These are phyloP conservation scores for Phytophthora rubi DNA, from an alignment of 352 stramenopile species.

Conservation along the genomic window DNA sequence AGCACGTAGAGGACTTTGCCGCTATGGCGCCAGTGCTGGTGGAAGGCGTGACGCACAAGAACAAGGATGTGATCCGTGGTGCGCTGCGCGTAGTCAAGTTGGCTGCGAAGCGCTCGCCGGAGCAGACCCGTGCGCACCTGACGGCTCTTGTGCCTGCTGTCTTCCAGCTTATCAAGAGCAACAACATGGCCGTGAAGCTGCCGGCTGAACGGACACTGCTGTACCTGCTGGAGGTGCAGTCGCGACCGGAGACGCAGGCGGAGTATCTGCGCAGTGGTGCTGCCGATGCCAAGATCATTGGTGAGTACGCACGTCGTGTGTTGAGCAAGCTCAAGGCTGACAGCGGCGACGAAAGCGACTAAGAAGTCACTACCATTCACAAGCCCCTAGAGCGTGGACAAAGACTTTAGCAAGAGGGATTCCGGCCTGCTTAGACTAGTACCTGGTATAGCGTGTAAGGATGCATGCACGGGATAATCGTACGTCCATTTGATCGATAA, in stretches of 20 bases:
- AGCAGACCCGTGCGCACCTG: constrained; percentile 59
- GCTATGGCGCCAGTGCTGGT: constrained; percentile 68
- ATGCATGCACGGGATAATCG: constrained; percentile 21
- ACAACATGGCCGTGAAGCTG: constrained; percentile 90
- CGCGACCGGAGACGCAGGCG: constrained; percentile 77
- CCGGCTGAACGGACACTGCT: constrained; percentile 85
- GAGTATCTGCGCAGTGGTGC: constrained; percentile 69
- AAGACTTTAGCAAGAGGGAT: neutral
- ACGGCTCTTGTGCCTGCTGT: constrained; percentile 72
- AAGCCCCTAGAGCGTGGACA: constrained; percentile 17
- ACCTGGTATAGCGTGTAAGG: constrained; percentile 10
- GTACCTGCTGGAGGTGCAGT: constrained; percentile 88
- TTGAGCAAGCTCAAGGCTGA: constrained; percentile 88
- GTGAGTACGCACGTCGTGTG: constrained; percentile 88
- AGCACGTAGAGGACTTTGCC: constrained; percentile 32
- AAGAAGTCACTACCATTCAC: constrained; percentile 20
- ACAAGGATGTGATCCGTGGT: constrained; percentile 84
- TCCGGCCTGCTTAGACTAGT: constrained; percentile 19
- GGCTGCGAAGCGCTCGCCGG: constrained; percentile 72
- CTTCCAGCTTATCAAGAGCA: constrained; percentile 89
- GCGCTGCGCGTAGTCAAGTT: constrained; percentile 79
- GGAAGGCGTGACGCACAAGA: constrained; percentile 65
- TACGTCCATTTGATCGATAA: constrained; percentile 40
- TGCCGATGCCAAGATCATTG: constrained; percentile 83
- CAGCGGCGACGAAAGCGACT: constrained; percentile 85